Base-by-base conservation (phyloP, 495 filamentous ascomycete species). In the Monascus purpureus region DNA sequence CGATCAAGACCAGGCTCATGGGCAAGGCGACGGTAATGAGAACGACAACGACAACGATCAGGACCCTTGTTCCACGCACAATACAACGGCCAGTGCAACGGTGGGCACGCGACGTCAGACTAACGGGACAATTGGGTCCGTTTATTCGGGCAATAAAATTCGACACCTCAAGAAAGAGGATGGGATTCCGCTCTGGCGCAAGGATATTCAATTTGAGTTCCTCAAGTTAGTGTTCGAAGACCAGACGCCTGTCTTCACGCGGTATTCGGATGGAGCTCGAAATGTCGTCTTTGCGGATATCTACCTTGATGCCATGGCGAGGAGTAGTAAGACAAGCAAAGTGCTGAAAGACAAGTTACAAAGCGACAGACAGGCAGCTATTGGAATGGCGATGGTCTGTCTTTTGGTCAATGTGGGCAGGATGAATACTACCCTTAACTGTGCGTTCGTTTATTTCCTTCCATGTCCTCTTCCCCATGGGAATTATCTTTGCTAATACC, bases 331-430 rank as follows among this genome's bases (percentile, higher is more conserved):
- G 65, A 95, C 87, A 17, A 96, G 90, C 60, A 95, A 96, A 57
- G 92, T 97, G 37, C 67, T 97, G 31, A 82, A 92, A 49, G 90
- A 97, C 45, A 97, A 97, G 65, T 70, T 97, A 42, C 74, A 94
- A 45, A 88, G 74, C 45, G 90, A 96, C 51, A 79, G 83, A 43
- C 74, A 80, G 35, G 85, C 84, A 26, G 90, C 92, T 17, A 80
- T 93, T 50, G 84, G 81, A 47, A 97, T 97, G 92, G 90, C 90
- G 6, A 97, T 97, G 90, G 85, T 97, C 36, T 97, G 90, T 62
- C 59, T 97, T 46, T 61, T 97, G 48, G 90, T 97, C 46, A 97
- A 97, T 51, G 78, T 97, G 40, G 90, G 90, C 26, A 70, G 90
- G 37, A 97, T 97, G 92, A 97, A 97, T 55, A 97, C 90, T 11